Conservation (phyloP, 192 early-diverging fungal species). For the Coemansia sp. region DNA sequence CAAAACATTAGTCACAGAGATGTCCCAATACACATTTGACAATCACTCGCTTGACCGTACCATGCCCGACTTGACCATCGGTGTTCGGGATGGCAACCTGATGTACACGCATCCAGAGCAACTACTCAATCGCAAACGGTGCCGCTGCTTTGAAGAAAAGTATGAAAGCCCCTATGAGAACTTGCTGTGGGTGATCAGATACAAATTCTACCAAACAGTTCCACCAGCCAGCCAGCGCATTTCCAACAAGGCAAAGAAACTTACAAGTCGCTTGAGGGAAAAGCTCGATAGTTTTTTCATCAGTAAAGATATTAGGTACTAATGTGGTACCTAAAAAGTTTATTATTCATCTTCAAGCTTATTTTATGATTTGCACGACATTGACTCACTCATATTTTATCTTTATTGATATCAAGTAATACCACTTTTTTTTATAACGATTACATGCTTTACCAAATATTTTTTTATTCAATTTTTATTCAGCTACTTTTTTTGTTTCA, state of each 20-base stretch:
- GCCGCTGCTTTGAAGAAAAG: constrained; percentile 22
- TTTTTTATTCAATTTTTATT: no score
- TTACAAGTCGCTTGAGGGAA: constrained; percentile 15
- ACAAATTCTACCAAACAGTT: constrained; percentile 10
- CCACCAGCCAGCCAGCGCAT: constrained; percentile 17
- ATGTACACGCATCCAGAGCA: constrained; percentile 38
- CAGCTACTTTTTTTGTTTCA: not conserved
- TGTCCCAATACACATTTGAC: constrained; percentile 8
- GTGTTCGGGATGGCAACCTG: constrained; percentile 34
- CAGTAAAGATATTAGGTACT: constrained; percentile 1
- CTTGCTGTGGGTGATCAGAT: constrained; percentile 16
- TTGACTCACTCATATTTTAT: not conserved
- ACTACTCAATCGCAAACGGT: constrained; percentile 27
- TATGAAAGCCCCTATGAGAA: constrained; percentile 3
- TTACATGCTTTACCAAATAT: no score
- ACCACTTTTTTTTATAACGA: not conserved
- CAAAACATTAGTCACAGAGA: not conserved
- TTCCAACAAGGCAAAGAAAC: constrained; percentile 7
- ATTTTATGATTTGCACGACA: not conserved
- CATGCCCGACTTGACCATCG: constrained; percentile 37
- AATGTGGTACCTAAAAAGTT: not conserved
- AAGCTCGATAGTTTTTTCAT: constrained; percentile 41
- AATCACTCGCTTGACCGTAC: constrained; percentile 13
- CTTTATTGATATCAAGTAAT: not conserved
- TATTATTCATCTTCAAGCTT: not conserved